Percentiles rank a stretch among this genome's conserved stretches.
Evolutionary conservation across 176 grass and related monocot species (phyloP).

Genomic region (Juncus inflexus): DNA sequence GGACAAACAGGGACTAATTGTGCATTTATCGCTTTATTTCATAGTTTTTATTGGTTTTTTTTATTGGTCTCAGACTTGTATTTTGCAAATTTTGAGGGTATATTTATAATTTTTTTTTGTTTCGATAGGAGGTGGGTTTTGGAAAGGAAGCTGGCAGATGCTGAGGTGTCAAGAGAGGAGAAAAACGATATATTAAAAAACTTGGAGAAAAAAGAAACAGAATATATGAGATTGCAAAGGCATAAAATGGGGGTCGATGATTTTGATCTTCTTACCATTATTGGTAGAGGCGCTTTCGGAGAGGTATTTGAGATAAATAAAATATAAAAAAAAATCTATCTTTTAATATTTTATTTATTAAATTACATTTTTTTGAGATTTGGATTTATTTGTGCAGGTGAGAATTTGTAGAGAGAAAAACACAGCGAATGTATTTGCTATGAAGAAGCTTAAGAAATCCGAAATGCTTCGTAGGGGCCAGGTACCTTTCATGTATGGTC

Average conservation of each 20-base stretch:
- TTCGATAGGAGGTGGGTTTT: slow-evolving; percentile 77
- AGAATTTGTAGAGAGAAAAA: slow-evolving; percentile 90
- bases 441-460: slow-evolving; percentile 99
- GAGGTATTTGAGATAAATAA: slow-evolving; percentile 44
- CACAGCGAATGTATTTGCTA: slow-evolving; percentile 83
- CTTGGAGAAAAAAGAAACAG: slow-evolving; percentile 96
- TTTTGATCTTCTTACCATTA: slow-evolving; percentile 99
- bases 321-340: slow-evolving; percentile 4
- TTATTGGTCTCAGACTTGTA: background rate
- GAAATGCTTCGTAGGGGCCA: slow-evolving; percentile 99
- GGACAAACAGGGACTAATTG: too few species aligned
- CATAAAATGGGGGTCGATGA: slow-evolving; percentile 98
- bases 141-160: slow-evolving; percentile 90
- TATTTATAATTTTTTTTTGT: slow-evolving; percentile 20
- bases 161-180: slow-evolving; percentile 95
- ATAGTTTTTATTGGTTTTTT: background rate
- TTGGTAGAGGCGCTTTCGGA: slow-evolving; percentile 96
- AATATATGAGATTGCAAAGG: slow-evolving; percentile 96
- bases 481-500: slow-evolving; percentile 48
- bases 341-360: background rate
- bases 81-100: slow-evolving; percentile 3
- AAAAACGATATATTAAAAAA: slow-evolving; percentile 88
- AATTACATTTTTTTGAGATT: slow-evolving; percentile 7
- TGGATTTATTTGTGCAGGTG: slow-evolving; percentile 56
- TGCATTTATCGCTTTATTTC: background rate